phyloP scores from a whole-genome alignment of 371 early-diverging fungal species.

The Amoeboaphelidium protococcarum region DNA sequence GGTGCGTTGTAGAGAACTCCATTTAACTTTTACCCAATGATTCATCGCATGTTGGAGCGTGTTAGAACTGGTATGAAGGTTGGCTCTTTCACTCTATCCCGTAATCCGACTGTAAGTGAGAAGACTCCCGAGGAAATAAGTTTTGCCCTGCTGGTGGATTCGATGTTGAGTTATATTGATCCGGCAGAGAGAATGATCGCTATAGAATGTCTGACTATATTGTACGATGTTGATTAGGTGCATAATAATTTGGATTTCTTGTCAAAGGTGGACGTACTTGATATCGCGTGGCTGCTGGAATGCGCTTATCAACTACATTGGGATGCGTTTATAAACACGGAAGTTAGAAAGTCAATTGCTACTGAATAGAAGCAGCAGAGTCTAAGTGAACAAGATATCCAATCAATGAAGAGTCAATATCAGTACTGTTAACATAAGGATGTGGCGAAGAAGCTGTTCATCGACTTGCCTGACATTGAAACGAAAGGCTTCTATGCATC shows the following conservation, averaged over 20 bases:
- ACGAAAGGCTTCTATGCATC: too few relatives aligned
- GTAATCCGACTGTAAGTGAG: slow-evolving; percentile 58
- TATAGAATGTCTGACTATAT: slow-evolving; percentile 34
- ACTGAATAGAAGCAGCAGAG: too few relatives aligned
- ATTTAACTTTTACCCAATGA: slow-evolving; percentile 40
- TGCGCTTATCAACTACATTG: background rate
- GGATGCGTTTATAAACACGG: background rate
- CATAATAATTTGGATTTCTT: too few relatives aligned
- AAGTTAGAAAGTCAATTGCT: background rate
- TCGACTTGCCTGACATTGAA: background rate
- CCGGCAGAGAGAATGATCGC: slow-evolving; percentile 63
- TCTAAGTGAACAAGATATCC: background rate
- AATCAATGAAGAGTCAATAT: background rate
- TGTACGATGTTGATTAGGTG: slow-evolving; percentile 4
- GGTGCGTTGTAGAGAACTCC: slow-evolving; percentile 62
- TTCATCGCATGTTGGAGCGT: slow-evolving; percentile 35
- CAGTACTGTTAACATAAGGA: background rate
- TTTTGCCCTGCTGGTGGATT: slow-evolving; percentile 41
- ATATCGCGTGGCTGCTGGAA: background rate
- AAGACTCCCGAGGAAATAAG: slow-evolving; percentile 50
- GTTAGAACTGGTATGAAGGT: slow-evolving; percentile 17
- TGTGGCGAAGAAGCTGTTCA: background rate
- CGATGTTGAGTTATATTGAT: slow-evolving; percentile 38
- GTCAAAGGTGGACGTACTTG: too few relatives aligned
- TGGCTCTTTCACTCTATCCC: slow-evolving; percentile 23